Base-by-base conservation (phyloP, 2,329 filamentous ascomycete genomes). In the Pezicula neosporulosa region DNA sequence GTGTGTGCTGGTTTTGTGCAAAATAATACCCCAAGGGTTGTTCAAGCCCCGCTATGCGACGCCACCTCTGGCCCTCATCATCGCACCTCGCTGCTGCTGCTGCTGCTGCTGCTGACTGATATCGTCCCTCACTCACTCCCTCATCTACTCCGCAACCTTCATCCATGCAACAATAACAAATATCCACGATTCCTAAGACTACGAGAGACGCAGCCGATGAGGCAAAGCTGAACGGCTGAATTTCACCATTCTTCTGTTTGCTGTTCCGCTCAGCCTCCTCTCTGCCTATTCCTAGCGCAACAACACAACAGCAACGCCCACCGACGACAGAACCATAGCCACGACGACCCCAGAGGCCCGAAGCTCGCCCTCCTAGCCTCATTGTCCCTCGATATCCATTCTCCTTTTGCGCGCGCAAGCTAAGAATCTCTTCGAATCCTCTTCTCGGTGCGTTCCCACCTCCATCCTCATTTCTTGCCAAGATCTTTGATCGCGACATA, bases 111-210 rank as follows among this genome's bases (percentile, higher is more conserved):
- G 30, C 30, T 33, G 30, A 33, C 30, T 33, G 30, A 33, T 33
- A 13, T 18, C 30, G 12, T 33, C 39, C 3, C 16, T 42, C 42
- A 12, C n/a, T 27, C 27, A 12, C n/a, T 27, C 27, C 42, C 27
- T 44, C 42, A 6, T 44, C 21, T 16, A 12, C 12, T 10, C 13
- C 21, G 21, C 42, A 16, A 44, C 21, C 42, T 28, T 28, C 27
- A 30, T 28, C 42, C 19, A 44, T 44, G 42, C 42, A 13, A 44
- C 42, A 28, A 44, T 44, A 44, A 44, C 42, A 44, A 9, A 28
- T 15, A 33, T n/a, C 42, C 1, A 30, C 42, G 42, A 44, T 21
- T 13, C 16, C 42, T 39, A 8, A 39, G 37, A 39, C 13, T 6
- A 38, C 37, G 37, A 16, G 19, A 21, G n/a, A 16, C n/a, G 4